Evolutionary conservation across 202 grass and related monocot species (phyloP), one percentile per base, ranked within the genome.

Genomic region (Cymbopogon flexuosus): DNA sequence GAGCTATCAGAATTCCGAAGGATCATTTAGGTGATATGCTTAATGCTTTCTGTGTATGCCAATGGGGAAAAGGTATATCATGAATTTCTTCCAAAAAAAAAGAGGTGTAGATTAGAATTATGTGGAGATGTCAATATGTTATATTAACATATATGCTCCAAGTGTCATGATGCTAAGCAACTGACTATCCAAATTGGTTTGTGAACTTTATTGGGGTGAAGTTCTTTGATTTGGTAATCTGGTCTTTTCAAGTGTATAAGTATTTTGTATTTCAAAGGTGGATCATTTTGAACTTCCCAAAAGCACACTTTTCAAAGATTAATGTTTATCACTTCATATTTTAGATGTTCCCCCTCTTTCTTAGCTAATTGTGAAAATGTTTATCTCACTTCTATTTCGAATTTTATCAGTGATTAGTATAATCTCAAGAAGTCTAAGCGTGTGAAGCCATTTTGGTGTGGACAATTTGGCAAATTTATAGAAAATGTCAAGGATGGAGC

Each of bases 401-500:
- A 54, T 73, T 88, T 49, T 33, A 46, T 49, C 18, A 90, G 91
- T 81, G 89, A 94, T 70, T 97, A 85, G 84, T 97, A 94, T 86
- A 97, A 90, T 84, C 80, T 93, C 6, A 83, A 91, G 73, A 92
- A 94, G 78, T 87, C 89, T 62, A 84, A 86, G 46, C 69, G 83
- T 59, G 85, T 94, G 37, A 94, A 94, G 81, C 66, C 89, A 90
- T 94, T 97, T 81, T 77, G 94, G 40, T 93, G 91, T 77, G 78
- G 91, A 51, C 85, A 97, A 36, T 92, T 90, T 75, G 89, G 88
- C 30, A 89, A 92, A 52, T 93, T 87, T 80, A 97, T 94, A 92
- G 89, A 89, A 81, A 90, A 91, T 72, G 91, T 80, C 23, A 90
- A 83, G 66, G 37, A 37, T 71, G 69, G 77, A 88, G 30, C 75